Evolutionary conservation across 805 yeast genomes (phyloP).

Genomic region (Deakozyma indianensis): DNA sequence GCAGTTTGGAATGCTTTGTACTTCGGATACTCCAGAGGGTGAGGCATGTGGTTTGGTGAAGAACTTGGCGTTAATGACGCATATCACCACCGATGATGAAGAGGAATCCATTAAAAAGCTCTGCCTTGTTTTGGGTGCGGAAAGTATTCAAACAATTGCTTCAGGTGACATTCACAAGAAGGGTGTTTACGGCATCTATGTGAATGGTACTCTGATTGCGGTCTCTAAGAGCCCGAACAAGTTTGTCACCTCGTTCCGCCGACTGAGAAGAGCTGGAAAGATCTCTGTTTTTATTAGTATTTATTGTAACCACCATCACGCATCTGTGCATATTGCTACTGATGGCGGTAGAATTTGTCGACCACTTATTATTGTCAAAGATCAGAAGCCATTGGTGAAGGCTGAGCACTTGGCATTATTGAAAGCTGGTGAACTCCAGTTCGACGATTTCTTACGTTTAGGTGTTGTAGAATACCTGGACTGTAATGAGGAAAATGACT

Average conservation of each 20-base stretch:
- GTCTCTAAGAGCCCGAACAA: conserved; percentile 75
- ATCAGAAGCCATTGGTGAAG: conserved; percentile 54
- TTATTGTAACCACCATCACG: conserved; percentile 77
- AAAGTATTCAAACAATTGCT: conserved; percentile 66
- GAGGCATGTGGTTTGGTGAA: conserved; percentile 99
- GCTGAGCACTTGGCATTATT: conserved; percentile 55
- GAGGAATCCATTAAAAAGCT: conserved; percentile 72
- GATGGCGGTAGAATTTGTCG: conserved; percentile 99
- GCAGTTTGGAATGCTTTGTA: conserved; percentile 97
- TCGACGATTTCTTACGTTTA: conserved; percentile 73
- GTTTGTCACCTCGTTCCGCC: conserved; percentile 68
- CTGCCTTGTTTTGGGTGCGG: conserved; percentile 79
- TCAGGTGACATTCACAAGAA: conserved; percentile 65
- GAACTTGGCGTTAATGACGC: conserved; percentile 95
- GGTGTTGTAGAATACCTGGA: conserved; percentile 93
- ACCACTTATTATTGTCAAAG: conserved; percentile 77
- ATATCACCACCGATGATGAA: conserved; percentile 95
- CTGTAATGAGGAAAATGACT: conserved; percentile 94
- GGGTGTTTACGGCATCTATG: conserved; percentile 71
- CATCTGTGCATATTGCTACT: conserved; percentile 92
- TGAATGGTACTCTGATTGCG: conserved; percentile 92
- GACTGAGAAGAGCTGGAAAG: conserved; percentile 68
- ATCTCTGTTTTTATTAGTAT: conserved; percentile 85
- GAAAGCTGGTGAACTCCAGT: conserved; percentile 58
- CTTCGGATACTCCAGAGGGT: conserved; percentile 99